These are phyloP conservation scores for Actinidia arguta DNA, from an alignment of 179 eudicot genomes.

Conservation along the genomic window DNA sequence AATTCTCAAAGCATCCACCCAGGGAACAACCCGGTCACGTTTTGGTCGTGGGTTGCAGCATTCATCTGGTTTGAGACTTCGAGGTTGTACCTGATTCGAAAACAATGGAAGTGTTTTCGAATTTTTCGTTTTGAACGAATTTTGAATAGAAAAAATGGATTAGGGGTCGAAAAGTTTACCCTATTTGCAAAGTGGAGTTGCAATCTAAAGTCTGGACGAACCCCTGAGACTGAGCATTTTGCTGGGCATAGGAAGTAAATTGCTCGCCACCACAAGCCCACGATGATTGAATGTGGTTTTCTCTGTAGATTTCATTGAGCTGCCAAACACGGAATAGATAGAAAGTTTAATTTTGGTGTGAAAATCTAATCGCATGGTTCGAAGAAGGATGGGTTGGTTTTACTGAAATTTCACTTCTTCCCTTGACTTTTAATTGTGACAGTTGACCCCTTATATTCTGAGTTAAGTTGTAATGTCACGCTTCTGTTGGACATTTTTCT, in stretches of 20 bases:
- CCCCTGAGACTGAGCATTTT: slow-evolving; percentile 78
- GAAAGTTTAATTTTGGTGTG: background rate
- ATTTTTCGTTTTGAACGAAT: too few species aligned
- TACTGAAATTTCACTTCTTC: too few species aligned
- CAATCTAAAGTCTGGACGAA: slow-evolving; percentile 80
- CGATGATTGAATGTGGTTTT: slow-evolving; percentile 55
- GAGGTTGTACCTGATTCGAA: slow-evolving; percentile 56
- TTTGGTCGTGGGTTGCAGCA: slow-evolving; percentile 57
- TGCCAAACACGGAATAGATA: slow-evolving; percentile 32
- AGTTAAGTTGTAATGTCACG: too few species aligned
- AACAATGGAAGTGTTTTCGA: background rate
- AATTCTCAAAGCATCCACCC: slow-evolving; percentile 85
- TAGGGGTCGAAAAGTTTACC: slow-evolving; percentile 48
- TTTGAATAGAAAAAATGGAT: too few species aligned
- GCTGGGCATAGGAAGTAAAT: slow-evolving; percentile 51
- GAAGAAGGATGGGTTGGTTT: too few species aligned
- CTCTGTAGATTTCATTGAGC: slow-evolving; percentile 74
- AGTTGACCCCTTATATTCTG: too few species aligned
- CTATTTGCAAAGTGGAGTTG: slow-evolving; percentile 76
- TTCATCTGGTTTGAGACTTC: slow-evolving; percentile 61
- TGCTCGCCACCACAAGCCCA: slow-evolving; percentile 73
- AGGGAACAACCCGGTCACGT: slow-evolving; percentile 63
- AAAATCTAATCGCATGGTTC: background rate
- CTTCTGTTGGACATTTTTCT: too few species aligned
- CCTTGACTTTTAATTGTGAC: too few species aligned